These are phyloP conservation scores for Monilinia laxa DNA, from an alignment of 2,329 filamentous ascomycete genomes.

Conservation along the genomic window DNA sequence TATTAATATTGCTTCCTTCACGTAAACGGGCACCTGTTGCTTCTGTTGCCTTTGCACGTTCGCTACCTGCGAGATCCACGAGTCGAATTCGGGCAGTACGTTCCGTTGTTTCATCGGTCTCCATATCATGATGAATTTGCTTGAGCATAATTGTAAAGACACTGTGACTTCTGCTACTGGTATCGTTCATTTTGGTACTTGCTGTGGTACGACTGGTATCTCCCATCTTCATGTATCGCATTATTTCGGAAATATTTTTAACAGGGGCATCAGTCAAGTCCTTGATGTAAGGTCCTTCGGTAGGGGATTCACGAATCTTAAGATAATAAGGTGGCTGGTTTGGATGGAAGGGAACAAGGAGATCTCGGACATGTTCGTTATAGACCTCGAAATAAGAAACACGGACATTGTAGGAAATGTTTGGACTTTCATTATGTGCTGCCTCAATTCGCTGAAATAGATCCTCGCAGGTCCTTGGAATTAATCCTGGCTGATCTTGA, in stretches of 20 bases:
- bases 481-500: constrained; percentile 81
- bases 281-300: constrained; percentile 94
- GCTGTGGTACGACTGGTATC: constrained; percentile 86
- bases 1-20: constrained; percentile 98
- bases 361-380: constrained; percentile 96
- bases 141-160: constrained; percentile 98
- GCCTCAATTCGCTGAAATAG: constrained; percentile 90
- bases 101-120: constrained; percentile 97
- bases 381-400: constrained; percentile 99
- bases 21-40: constrained; percentile 87
- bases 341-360: constrained; percentile 71
- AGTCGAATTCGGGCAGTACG: constrained; percentile 89
- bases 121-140: constrained; percentile 96
- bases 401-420: constrained; percentile 94
- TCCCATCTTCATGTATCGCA: constrained; percentile 86
- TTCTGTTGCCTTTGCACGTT: constrained; percentile 92
- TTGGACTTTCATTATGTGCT: constrained; percentile 71
- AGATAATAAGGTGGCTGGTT: constrained; percentile 84
- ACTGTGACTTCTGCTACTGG: constrained; percentile 90
- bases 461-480: constrained; percentile 93
- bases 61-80: constrained; percentile 91
- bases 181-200: constrained; percentile 99
- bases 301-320: constrained; percentile 94
- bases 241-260: constrained; percentile 79
- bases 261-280: constrained; percentile 93